phyloP scores from a whole-genome alignment of 306 rosid genomes.

The Leucaena leucocephala region DNA sequence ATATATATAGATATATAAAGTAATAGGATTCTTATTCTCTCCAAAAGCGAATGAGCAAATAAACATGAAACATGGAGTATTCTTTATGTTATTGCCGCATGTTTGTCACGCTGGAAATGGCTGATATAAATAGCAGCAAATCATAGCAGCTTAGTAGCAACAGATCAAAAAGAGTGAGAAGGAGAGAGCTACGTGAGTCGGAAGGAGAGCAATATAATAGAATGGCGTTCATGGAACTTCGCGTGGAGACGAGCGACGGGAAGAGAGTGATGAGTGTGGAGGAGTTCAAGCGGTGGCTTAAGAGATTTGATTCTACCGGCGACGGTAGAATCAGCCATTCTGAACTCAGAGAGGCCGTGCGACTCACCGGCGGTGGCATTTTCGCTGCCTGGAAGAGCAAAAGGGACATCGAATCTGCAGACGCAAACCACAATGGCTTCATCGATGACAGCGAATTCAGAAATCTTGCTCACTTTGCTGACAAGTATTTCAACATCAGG shows the following conservation, averaged over 20 bases:
- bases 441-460: conserved; percentile 42
- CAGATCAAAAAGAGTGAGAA: background rate
- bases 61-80: background rate
- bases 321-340: conserved; percentile 44
- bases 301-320: conserved; percentile 27
- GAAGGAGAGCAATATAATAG: background rate
- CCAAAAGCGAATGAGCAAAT: background rate
- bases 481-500: conserved; percentile 40
- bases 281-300: conserved; percentile 44
- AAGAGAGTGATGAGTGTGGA: conserved; percentile 46
- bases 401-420: conserved; percentile 24
- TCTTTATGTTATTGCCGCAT: background rate
- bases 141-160: background rate
- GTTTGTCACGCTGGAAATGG: background rate
- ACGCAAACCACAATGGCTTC: conserved; percentile 35
- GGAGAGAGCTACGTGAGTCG: too few species aligned
- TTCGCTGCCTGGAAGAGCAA: conserved; percentile 33
- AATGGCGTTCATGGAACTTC: conserved; percentile 38
- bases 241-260: conserved; percentile 25
- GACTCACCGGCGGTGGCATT: conserved; percentile 31
- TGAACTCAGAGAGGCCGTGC: conserved; percentile 35
- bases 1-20: background rate
- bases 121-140: background rate
- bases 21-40: background rate
- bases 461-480: conserved; percentile 38